Percentiles rank a stretch among this genome's conserved stretches.
Evolutionary conservation across 2,329 filamentous ascomycete genomes (phyloP).

Genomic region (Colletotrichum sp.): DNA sequence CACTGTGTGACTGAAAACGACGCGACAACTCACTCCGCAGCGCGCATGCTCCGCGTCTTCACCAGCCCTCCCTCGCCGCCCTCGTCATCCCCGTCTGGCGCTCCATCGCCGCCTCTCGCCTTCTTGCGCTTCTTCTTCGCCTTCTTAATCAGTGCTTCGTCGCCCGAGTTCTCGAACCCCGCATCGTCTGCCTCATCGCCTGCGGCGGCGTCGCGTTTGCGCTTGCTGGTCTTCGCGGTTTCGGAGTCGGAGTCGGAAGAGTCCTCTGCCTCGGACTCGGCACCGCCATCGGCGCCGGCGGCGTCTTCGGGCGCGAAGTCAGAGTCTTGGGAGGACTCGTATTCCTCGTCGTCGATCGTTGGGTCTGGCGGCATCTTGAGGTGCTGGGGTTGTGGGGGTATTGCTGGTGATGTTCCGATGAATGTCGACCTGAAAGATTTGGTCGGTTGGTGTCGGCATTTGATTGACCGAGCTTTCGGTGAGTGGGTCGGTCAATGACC

Average conservation of each 20-base stretch:
- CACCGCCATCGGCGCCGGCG: constrained; percentile 46
- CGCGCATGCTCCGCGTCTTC: constrained; percentile 75
- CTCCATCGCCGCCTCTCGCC: constrained; percentile 35
- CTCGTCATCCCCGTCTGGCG: constrained; percentile 54
- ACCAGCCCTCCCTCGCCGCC: constrained; percentile 67
- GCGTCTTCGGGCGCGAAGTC: constrained; percentile 71
- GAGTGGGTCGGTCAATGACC: not conserved
- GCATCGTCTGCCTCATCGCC: constrained; percentile 45
- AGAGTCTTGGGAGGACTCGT: constrained; percentile 75
- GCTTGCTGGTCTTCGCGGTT: constrained; percentile 29
- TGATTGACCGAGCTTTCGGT: constrained; percentile 10
- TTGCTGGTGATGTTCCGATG: not conserved
- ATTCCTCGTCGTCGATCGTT: constrained; percentile 53
- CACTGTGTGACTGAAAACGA: accelerated
- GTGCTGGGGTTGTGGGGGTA: not conserved
- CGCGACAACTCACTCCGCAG: constrained; percentile 58
- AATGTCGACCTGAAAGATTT: not conserved
- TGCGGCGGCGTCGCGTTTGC: constrained; percentile 33
- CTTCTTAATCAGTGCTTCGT: constrained; percentile 71
- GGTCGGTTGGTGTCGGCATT: constrained; percentile 3
- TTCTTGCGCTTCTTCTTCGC: constrained; percentile 58
- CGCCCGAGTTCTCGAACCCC: constrained; percentile 72
- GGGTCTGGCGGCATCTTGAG: constrained; percentile 48
- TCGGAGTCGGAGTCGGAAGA: constrained; percentile 44
- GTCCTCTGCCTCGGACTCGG: constrained; percentile 55